A percentile compares a stretch with the other conserved stretches of the same genome.
Conservation (phyloP, 192 early-diverging fungal species). For the Podila minutissima region DNA sequence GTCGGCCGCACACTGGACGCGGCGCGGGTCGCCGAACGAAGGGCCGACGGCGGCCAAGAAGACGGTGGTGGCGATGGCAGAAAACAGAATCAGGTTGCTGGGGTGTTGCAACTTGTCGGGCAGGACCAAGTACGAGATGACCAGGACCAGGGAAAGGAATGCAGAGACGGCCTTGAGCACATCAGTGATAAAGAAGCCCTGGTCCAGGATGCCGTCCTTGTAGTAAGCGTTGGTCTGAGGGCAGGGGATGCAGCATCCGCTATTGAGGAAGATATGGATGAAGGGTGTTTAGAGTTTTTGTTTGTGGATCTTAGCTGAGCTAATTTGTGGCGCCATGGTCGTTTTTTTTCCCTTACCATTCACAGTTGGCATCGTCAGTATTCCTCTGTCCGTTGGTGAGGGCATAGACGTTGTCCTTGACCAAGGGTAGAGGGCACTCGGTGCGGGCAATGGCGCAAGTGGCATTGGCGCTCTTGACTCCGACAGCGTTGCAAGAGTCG, state of each 20-base stretch:
- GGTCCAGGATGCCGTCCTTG: conserved; percentile 44
- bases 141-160: conserved; percentile 40
- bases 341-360: conserved; percentile 9
- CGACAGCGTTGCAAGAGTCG: conserved; percentile 22
- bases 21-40: conserved; percentile 51
- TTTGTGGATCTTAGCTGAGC: not conserved
- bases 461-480: conserved; percentile 42
- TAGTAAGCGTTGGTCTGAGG: conserved; percentile 60
- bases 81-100: conserved; percentile 55
- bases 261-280: not conserved
- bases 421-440: conserved; percentile 53
- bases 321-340: not conserved
- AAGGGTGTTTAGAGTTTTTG: not conserved
- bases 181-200: conserved; percentile 58
- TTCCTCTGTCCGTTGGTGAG: conserved; percentile 22
- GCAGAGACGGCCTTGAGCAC: conserved; percentile 56
- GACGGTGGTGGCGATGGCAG: conserved; percentile 53
- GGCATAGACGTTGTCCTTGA: conserved; percentile 45
- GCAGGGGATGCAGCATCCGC: conserved; percentile 62
- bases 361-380: conserved; percentile 33
- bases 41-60: conserved; percentile 53
- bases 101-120: conserved; percentile 62
- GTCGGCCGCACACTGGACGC: conserved; percentile 55
- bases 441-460: conserved; percentile 32
- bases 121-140: conserved; percentile 55